Evolutionary conservation across 306 rosid species (phyloP).

Genomic region (Mimosa bimucronata): DNA sequence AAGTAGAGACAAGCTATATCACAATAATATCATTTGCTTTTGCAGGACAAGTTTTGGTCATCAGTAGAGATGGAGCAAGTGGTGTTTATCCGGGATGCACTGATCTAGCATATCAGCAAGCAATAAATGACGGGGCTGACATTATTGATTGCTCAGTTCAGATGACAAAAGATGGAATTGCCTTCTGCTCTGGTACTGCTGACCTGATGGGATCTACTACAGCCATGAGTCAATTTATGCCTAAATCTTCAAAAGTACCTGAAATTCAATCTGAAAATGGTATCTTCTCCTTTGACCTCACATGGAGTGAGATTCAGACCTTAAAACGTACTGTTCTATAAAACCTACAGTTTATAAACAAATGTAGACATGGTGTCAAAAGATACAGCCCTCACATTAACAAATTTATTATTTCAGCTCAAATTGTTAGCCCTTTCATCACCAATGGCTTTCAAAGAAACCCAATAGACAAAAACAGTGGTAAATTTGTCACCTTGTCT

Average conservation of each 20-base stretch:
- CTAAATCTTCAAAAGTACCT: slow-evolving; percentile 52
- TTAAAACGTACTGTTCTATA: slow-evolving; percentile 62
- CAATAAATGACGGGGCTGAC: slow-evolving; percentile 76
- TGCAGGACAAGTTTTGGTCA: slow-evolving; percentile 65
- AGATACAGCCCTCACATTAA: slow-evolving; percentile 15
- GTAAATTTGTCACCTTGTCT: slow-evolving; percentile 62
- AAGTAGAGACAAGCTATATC: slow-evolving; percentile 5
- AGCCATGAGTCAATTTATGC: slow-evolving; percentile 58
- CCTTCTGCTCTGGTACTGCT: slow-evolving; percentile 62
- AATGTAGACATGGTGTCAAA: neutral
- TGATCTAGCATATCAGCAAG: slow-evolving; percentile 82
- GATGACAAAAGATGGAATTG: slow-evolving; percentile 80
- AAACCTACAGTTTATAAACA: slow-evolving; percentile 7
- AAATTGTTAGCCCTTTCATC: slow-evolving; percentile 42
- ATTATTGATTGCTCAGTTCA: slow-evolving; percentile 92
- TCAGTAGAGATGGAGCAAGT: slow-evolving; percentile 80
- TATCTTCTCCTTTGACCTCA: slow-evolving; percentile 77
- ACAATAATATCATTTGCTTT: neutral
- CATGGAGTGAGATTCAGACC: slow-evolving; percentile 80
- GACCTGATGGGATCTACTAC: slow-evolving; percentile 63
- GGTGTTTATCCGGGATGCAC: slow-evolving; percentile 82
- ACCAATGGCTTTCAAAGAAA: slow-evolving; percentile 52
- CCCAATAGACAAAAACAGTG: slow-evolving; percentile 69
- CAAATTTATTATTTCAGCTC: slow-evolving; percentile 61
- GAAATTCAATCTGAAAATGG: slow-evolving; percentile 75